These are phyloP conservation scores for Rhodosporidiobolus odoratus DNA, from an alignment of 768 basidiomycete genomes.

Conservation along the genomic window DNA sequence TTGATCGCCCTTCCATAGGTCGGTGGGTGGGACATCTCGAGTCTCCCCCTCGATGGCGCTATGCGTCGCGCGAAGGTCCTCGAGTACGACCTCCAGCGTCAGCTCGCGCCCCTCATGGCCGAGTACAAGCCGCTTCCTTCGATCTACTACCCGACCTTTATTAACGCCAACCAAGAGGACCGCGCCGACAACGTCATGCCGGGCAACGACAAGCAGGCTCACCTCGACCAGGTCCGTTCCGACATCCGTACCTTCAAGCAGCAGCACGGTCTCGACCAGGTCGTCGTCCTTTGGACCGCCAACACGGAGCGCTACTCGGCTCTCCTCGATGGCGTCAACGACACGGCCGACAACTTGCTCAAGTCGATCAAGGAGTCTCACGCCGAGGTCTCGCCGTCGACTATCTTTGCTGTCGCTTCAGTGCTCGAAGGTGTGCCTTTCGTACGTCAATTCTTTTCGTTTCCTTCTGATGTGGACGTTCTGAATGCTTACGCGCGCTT, in stretches of 20 bases:
- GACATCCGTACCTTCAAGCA: slow-evolving; percentile 91
- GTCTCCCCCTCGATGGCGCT: slow-evolving; percentile 74
- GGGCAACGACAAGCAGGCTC: slow-evolving; percentile 77
- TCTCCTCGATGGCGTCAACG: slow-evolving; percentile 88
- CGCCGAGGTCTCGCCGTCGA: slow-evolving; percentile 91
- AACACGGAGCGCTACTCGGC: slow-evolving; percentile 98
- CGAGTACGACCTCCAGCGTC: slow-evolving; percentile 93
- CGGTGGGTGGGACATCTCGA: slow-evolving; percentile 97
- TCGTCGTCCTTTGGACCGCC: slow-evolving; percentile 92
- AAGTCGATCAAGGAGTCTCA: slow-evolving; percentile 75
- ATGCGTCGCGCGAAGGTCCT: slow-evolving; percentile 91
- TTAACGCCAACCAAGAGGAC: slow-evolving; percentile 93
- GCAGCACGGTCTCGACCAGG: slow-evolving; percentile 72
- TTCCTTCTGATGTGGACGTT: not conserved
- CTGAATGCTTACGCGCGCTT: too few relatives aligned
- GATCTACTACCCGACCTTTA: slow-evolving; percentile 85
- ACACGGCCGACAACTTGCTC: slow-evolving; percentile 83
- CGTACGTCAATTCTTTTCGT: slow-evolving; percentile 48
- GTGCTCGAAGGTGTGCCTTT: slow-evolving; percentile 94
- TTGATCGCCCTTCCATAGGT: slow-evolving; percentile 44
- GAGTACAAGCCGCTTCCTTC: slow-evolving; percentile 78
- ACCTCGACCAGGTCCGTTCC: slow-evolving; percentile 84
- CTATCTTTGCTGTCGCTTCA: slow-evolving; percentile 87
- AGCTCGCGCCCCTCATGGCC: slow-evolving; percentile 80
- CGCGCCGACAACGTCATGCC: slow-evolving; percentile 90